Evolutionary conservation across 768 basidiomycete genomes (phyloP), one percentile per base, ranked within the genome.

Genomic region (Leccinum uliginosum): DNA sequence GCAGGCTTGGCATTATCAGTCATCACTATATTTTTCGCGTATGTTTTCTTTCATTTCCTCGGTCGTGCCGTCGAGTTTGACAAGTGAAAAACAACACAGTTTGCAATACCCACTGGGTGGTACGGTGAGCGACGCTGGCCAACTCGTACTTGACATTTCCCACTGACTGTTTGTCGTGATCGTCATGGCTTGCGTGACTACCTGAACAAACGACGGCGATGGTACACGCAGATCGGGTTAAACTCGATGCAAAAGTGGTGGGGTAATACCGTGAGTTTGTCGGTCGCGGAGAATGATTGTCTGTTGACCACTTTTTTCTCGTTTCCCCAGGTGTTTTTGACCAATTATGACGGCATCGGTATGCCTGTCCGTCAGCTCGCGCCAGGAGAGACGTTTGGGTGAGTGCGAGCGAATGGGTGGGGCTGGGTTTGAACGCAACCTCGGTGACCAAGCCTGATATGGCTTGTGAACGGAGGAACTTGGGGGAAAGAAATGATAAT

Each of bases 1-100:
- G 82, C 84, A 15, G 89, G 89, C 17, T 82, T 86, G 4, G 86
- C 86, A 1, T 66, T 89, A 35, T 84, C 86, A 3, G 72, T 84
- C 12, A 74, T 90, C 32, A 67, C 87, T 14, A 82, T 91, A 38
- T 91, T 81, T 69, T 91, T 91, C 69, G 76, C 76, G 85, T 85
- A 53, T 40, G 83, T 74, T 19, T 5, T 12, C 24, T 17, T 24
- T 15, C 17, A 3, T 24, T 17, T 8, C 26, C 17, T 47, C 24
- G 14, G 11, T 9, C 23, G 45, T 15, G 9, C 27, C 46, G 46
- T 24, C 8, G 40, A 19, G 10, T 40, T 40, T 40, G 38, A 40
- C n/a, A n/a, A n/a, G 4, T 10, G n/a, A 40, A 11, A n/a, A 19
- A 40, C 2, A 40, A 24, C n/a, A 27, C 14, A 69, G 71, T 24